Base-by-base conservation (phyloP, 352 stramenopile genomes). In the Globisporangium carolinianum region DNA sequence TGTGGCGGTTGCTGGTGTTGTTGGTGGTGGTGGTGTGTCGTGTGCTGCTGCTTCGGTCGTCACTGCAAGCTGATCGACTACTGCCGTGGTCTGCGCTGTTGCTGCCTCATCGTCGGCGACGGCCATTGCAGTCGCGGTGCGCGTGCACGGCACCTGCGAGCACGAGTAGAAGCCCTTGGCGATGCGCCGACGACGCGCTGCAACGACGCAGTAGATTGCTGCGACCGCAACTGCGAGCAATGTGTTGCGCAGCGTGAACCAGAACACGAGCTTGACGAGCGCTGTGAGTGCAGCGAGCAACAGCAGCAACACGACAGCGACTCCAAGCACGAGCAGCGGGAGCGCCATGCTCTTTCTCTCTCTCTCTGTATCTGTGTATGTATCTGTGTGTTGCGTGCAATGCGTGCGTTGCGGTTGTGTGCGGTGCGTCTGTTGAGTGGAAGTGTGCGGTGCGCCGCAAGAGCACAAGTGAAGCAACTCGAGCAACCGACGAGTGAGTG, bases 151-250 rank as follows among this genome's bases (percentile, higher is more conserved):
- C 5, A 79, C 42, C 14, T 62, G n/a, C 2, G 60, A 62, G 53
- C 74, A 83, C 5, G 74, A 77, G 69, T 83, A 83, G 60, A 80
- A 83, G 8, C 74, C 74, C 50, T 68, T 71, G 41, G 74, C 74
- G 61, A 54, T 57, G 38, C 60, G 56, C 43, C 50, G 62, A 9
- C 63, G 60, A 10, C 61, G 63, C 48, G 65, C 63, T 11, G 62
- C 41, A 17, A 73, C 47, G 32, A 69, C 63, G 60, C 57, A 69
- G 48, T 64, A 69, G 45, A 66, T 50, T 8, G 24, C 38, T 6
- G 38, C 36, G 15, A 50, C 11, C 35, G 43, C 41, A 12, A 67
- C 3, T 11, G 17, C 45, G 45, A 65, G n/a, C 57, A 76, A 51
- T 37, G 66, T 66, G 47, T 66, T 57, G 15, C 46, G 56, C 54